These are phyloP conservation scores for Gracilariopsis chorda DNA, from an alignment of 23 red algal genomes.

Conservation along the genomic window DNA sequence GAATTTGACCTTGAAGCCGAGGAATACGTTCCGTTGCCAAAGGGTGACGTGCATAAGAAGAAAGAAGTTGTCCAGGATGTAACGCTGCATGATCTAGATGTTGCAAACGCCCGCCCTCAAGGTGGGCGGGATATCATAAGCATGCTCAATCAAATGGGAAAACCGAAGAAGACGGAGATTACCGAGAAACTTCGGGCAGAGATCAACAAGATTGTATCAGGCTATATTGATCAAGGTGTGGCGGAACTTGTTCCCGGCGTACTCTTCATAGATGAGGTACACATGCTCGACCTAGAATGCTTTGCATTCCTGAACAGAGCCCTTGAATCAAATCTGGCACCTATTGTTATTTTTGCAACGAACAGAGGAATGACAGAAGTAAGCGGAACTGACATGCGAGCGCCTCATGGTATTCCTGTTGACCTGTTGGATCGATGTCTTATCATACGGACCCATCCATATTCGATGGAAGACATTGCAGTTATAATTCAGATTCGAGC, in stretches of 20 bases:
- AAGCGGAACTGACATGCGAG: slow-evolving; percentile 84
- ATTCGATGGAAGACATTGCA: slow-evolving; percentile 85
- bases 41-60: slow-evolving; percentile 93
- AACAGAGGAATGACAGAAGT: slow-evolving; percentile 96
- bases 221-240: slow-evolving; percentile 85
- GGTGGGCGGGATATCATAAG: slow-evolving; percentile 88
- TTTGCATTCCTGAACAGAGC: slow-evolving; percentile 94
- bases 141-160: slow-evolving; percentile 87
- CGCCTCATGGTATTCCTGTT: slow-evolving; percentile 93
- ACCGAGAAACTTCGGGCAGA: slow-evolving; percentile 94
- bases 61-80: slow-evolving; percentile 97
- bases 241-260: slow-evolving; percentile 98
- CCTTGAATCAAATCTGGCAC: slow-evolving; percentile 93
- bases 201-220: slow-evolving; percentile 93
- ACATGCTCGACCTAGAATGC: slow-evolving; percentile 97
- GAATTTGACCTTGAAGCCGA: slow-evolving; percentile 99
- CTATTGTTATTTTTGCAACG: slow-evolving; percentile 91
- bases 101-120: slow-evolving; percentile 91
- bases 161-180: slow-evolving; percentile 96
- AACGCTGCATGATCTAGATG: slow-evolving; percentile 94
- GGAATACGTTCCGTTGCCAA: slow-evolving; percentile 96
- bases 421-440: slow-evolving; percentile 96
- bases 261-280: slow-evolving; percentile 98
- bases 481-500: slow-evolving; percentile 89
- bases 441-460: slow-evolving; percentile 92